Evolutionary conservation across 2,329 filamentous ascomycete species (phyloP).

Genomic region (Penicillium janthinellum): DNA sequence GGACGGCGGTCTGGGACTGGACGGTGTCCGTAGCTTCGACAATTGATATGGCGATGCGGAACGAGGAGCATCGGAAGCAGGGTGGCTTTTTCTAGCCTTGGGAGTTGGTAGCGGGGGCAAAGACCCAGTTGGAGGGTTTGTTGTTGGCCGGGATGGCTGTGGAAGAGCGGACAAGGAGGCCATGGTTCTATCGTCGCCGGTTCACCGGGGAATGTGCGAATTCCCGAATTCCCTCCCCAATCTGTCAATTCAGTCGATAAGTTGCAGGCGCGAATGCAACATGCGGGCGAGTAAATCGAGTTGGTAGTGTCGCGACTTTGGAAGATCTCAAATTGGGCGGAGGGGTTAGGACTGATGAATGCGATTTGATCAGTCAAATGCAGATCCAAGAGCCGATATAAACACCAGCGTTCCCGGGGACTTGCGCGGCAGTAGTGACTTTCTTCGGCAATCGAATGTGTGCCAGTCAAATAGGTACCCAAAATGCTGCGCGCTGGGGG

Average conservation of each 20-base stretch:
- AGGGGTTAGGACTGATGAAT: background rate
- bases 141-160: constrained; percentile 60
- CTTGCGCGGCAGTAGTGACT: background rate
- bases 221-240: background rate
- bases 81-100: constrained; percentile 70
- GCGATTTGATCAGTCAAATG: background rate
- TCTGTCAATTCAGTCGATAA: constrained; percentile 5
- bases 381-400: background rate
- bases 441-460: background rate
- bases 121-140: constrained; percentile 70
- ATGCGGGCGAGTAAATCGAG: constrained; percentile 13
- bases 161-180: constrained; percentile 61
- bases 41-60: constrained; percentile 49
- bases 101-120: constrained; percentile 72
- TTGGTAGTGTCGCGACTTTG: background rate
- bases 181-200: constrained; percentile 19
- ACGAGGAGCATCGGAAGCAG: constrained; percentile 50
- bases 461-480: background rate
- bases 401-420: background rate
- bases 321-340: background rate
- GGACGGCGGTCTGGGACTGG: constrained; percentile 56
- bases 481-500: background rate
- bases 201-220: background rate
- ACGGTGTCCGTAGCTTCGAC: constrained; percentile 61
- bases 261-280: constrained; percentile 2